phyloP scores from a whole-genome alignment of 257 asterid species.

The Nicotiana noctiflora region DNA sequence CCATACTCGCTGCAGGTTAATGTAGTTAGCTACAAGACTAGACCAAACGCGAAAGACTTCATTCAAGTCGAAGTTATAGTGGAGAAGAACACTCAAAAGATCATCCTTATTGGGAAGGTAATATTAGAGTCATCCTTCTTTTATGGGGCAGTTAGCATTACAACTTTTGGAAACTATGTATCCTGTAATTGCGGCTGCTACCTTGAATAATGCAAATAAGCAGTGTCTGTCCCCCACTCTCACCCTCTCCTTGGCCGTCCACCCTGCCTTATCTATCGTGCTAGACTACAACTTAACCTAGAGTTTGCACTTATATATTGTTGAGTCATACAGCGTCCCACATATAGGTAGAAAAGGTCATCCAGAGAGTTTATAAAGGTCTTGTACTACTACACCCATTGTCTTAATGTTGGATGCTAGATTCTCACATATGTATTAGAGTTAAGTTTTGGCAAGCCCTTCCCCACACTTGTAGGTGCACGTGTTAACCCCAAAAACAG shows the following conservation, averaged over 20 bases:
- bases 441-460: background rate
- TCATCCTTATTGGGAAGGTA: conserved; percentile 94
- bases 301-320: background rate
- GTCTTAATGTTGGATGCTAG: background rate
- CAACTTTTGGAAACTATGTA: background rate
- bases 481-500: background rate
- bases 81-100: conserved; percentile 87
- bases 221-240: background rate
- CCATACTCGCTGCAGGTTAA: conserved; percentile 45
- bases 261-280: background rate
- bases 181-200: background rate
- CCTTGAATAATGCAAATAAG: background rate
- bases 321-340: background rate
- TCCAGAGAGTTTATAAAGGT: background rate
- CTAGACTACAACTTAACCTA: background rate
- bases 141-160: background rate
- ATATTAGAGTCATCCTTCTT: background rate
- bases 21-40: conserved; percentile 66
- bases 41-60: conserved; percentile 89
- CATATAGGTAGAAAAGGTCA: background rate
- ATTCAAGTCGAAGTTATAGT: conserved; percentile 91
- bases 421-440: background rate
- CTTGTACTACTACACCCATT: background rate
- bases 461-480: background rate
- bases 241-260: background rate